Base-by-base conservation (phyloP, 1,284 basidiomycete genomes). In the Heterobasidion irregulare region DNA sequence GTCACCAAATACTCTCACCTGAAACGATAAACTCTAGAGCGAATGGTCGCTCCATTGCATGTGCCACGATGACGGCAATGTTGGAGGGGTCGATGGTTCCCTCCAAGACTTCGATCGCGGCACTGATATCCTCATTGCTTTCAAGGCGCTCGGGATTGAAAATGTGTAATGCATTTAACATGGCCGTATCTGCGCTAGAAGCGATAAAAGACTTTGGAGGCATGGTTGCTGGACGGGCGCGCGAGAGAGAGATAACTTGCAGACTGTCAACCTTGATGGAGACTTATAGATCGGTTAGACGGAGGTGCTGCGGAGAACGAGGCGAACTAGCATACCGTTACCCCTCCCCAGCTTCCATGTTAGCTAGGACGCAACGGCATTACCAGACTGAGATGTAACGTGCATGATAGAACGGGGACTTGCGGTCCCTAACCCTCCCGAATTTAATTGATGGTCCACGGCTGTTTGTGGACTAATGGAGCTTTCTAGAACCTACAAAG, bases 1-100 rank as follows among this genome's bases (percentile, higher is more conserved):
- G 32, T 44, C n/a, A 18, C 16, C 19, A 50, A 9, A 3, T 7
- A 8, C 34, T n/a, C 55, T 26, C 34, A 59, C 59, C 48, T 6
- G 58, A 54, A 15, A 60, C 8, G 4, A 60, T 57, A 36, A 54
- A 60, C 33, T 60, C 59, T 8, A 59, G 47, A 2, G 32, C 45
- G 36, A 54, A 45, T 8, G 55, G 58, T 2, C 34, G 15, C 2
- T 50, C 44, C 34, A 60, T 13, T 26, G 59, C 51, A 5, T 46
- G 26, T 15, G 10, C 26, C 19, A 59, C 46, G 19, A 60, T 59
- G 8, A 34, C 33, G n/a, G 12, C 58, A n/a, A 53, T 50, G 32
- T 50, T 54, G 13, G 53, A 6, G 18, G 19, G n/a, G 33, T 57
- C 58, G 19, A 60, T 47, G 1, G 57, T 47, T 2, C 34, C 58